Percentiles rank a stretch among this genome's conserved stretches.
phyloP scores from a whole-genome alignment of 306 rosid species.

The Inga laurina region DNA sequence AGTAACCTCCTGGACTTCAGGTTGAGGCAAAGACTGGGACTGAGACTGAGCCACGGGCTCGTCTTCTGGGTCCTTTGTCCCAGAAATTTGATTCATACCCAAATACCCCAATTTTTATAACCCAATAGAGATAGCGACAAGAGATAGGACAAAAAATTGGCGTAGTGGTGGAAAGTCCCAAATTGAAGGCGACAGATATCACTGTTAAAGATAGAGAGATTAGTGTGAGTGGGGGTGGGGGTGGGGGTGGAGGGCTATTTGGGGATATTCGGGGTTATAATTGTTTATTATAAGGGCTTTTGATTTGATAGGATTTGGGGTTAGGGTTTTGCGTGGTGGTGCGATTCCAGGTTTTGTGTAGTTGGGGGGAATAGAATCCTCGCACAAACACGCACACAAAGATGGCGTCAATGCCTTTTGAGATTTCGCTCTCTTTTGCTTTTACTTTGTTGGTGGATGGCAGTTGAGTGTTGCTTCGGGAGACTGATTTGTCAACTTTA shows the following conservation, averaged over 20 bases:
- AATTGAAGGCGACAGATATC: constrained; percentile 96
- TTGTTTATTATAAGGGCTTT: constrained; percentile 19
- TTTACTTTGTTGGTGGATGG: neutral
- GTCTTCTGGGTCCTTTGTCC: constrained; percentile 58
- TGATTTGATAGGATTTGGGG: constrained; percentile 13
- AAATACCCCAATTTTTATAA: constrained; percentile 59
- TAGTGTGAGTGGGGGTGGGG: constrained; percentile 29
- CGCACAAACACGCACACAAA: neutral
- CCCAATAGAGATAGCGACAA: constrained; percentile 29
- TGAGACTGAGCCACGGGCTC: constrained; percentile 56
- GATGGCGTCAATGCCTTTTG: constrained; percentile 18
- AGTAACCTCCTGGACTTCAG: constrained; percentile 36
- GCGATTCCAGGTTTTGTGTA: constrained; percentile 27
- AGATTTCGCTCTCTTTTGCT: constrained; percentile 4
- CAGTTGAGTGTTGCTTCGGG: neutral
- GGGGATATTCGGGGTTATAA: constrained; percentile 42
- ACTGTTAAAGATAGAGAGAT: constrained; percentile 51
- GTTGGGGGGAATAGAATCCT: neutral
- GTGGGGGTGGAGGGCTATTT: constrained; percentile 4
- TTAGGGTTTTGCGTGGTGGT: constrained; percentile 22
- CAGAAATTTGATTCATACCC: constrained; percentile 66
- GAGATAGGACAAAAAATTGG: constrained; percentile 11
- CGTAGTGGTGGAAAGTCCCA: constrained; percentile 88
- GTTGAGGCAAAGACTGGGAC: constrained; percentile 33
- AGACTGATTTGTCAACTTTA: neutral